A percentile compares a stretch with the other conserved stretches of the same genome.
Evolutionary conservation across 768 basidiomycete species (phyloP).

Genomic region (Amanita rubescens): DNA sequence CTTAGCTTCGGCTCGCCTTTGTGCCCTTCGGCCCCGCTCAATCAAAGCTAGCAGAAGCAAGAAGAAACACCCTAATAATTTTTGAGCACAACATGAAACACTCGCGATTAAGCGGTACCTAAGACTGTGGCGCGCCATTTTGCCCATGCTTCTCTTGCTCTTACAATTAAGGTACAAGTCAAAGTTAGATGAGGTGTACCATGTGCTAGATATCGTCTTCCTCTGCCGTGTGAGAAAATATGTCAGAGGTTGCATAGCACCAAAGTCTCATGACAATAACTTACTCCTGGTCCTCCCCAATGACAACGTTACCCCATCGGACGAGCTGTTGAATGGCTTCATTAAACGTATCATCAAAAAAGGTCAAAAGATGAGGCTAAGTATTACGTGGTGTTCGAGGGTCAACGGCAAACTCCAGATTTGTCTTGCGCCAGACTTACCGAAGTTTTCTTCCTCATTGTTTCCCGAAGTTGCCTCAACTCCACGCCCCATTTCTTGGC

Average conservation of each 20-base stretch:
- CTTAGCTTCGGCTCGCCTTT: constrained; percentile 48
- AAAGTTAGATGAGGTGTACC: constrained; percentile 59
- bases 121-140: constrained; percentile 60
- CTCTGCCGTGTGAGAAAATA: constrained; percentile 31
- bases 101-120: constrained; percentile 35
- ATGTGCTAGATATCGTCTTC: constrained; percentile 69
- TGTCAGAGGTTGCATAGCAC: constrained; percentile 5
- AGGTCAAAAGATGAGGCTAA: constrained; percentile 47
- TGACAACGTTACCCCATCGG: constrained; percentile 65
- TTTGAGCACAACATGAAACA: constrained; percentile 5
- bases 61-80: constrained; percentile 25
- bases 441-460: constrained; percentile 48
- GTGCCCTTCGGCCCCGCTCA: constrained; percentile 38
- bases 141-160: constrained; percentile 56
- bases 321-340: constrained; percentile 74
- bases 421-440: constrained; percentile 27
- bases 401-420: neutral
- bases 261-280: constrained; percentile 19
- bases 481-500: constrained; percentile 74
- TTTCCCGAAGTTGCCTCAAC: constrained; percentile 47
- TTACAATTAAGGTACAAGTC: constrained; percentile 60
- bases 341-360: constrained; percentile 68
- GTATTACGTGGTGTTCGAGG: constrained; percentile 11
- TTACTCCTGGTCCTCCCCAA: constrained; percentile 58
- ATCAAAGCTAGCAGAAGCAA: constrained; percentile 21